Base-by-base conservation (phyloP, 2,329 filamentous ascomycete species). In the Aphanocladium album region DNA sequence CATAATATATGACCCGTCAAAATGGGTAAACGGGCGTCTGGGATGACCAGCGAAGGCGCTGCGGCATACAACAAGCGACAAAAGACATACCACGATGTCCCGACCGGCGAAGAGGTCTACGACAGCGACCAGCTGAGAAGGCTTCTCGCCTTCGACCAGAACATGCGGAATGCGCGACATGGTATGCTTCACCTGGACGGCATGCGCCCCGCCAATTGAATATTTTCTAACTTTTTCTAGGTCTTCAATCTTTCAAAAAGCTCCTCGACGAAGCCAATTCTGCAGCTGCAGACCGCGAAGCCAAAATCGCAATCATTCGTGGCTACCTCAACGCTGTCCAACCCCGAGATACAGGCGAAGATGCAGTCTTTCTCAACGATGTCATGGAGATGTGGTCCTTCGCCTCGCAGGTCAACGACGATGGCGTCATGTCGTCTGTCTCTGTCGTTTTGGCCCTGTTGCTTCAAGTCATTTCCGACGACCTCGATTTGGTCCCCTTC, bases 301-400 rank as follows among this genome's bases (percentile, higher is more conserved):
- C 66, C 54, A 84, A 79, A 65, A 74, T 77, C 71, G 75, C 76
- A 70, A 87, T 93, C 57, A 76, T 93, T 35, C 80, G 80, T 64
- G 85, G 90, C 65, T 95, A 89, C 70, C 83, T 95, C 53, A 79
- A 85, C 50, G 74, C 78, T 8, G 76, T 81, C 59, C 80, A 79
- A 66, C 81, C 83, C 1, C 72, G 74, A 65, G 74, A 78, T 57
- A 70, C 72, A 57, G 70, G 72, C 50, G 73, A 78, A 60, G 76
- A 79, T 60, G 80, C 83, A 7, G 79, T 87, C 25, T 91, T 88
- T 66, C 83, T 98, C 33, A 77, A 83, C 2, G 91, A 96, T 67
- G 77, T 98, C 43, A 89, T 96, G 75, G 89, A 96, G 67, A 91
- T 87, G 62, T 98, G 93, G 93, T 87, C 86, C 52, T 92, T 90